Evolutionary conservation across 2,329 filamentous ascomycete genomes (phyloP).

Genomic region (Pestalotiopsis sp.): DNA sequence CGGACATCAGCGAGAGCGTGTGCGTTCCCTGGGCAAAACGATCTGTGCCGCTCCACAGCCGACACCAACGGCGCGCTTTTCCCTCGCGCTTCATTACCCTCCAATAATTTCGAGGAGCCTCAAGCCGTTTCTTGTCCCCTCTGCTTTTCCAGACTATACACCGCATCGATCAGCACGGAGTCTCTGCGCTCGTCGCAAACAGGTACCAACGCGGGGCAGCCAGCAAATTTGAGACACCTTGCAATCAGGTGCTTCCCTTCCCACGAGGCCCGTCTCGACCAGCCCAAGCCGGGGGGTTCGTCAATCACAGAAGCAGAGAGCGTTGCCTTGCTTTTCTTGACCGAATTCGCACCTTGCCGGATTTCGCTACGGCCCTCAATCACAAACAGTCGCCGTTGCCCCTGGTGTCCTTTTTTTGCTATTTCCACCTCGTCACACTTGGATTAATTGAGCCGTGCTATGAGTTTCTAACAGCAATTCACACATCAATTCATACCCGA

Average conservation of each 20-base stretch:
- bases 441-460: background rate
- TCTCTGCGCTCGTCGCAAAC: constrained; percentile 11
- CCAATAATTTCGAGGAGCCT: background rate
- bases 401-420: constrained; percentile 1
- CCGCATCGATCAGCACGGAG: constrained; percentile 2
- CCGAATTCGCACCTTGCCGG: background rate
- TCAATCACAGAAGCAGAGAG: background rate
- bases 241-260: constrained; percentile 12
- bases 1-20: background rate
- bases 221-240: constrained; percentile 11
- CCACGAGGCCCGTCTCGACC: background rate
- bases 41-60: constrained; percentile 5
- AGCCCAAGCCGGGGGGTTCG: background rate
- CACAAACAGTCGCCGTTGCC: background rate
- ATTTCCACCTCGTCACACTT: background rate
- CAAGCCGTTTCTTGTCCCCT: background rate
- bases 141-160: background rate
- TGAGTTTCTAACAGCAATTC: background rate
- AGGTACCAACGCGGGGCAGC: constrained; percentile 10
- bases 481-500: background rate
- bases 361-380: background rate
- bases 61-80: background rate
- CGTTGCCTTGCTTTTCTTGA: constrained; percentile 2
- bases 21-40: background rate
- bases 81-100: background rate